Percentiles rank a stretch among this genome's conserved stretches.
Conservation (phyloP, 2,329 filamentous ascomycete genomes). For the Ilyonectria mors-panacis region DNA sequence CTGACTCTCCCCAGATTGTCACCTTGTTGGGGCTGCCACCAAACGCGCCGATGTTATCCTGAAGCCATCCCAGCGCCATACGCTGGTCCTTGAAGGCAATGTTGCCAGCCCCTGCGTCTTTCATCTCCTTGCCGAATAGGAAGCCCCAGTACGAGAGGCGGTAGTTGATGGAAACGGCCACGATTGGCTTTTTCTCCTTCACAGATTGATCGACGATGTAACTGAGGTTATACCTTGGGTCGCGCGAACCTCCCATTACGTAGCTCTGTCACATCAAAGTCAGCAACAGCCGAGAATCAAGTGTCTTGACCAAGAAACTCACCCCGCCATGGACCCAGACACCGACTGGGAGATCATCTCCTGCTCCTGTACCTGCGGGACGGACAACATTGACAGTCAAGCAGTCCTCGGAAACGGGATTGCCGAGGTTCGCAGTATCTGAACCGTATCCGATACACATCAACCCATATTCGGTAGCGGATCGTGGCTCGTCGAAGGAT, state of each 20-base stretch:
- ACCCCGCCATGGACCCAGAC: constrained; percentile 71
- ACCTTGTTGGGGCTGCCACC: constrained; percentile 63
- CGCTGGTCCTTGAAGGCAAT: constrained; percentile 66
- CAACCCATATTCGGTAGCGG: constrained; percentile 63
- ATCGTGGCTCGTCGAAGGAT: constrained; percentile 57
- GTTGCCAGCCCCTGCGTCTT: constrained; percentile 62
- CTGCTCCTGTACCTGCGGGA: constrained; percentile 44
- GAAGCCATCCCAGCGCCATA: constrained; percentile 64
- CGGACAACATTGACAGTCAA: constrained; percentile 47
- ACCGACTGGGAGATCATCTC: constrained; percentile 66
- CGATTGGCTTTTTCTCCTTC: constrained; percentile 62
- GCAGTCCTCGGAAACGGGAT: constrained; percentile 45
- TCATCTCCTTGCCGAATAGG: constrained; percentile 60
- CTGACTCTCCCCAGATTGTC: constrained; percentile 69
- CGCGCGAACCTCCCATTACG: constrained; percentile 42
- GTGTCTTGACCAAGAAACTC: constrained; percentile 15
- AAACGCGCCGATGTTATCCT: constrained; percentile 65
- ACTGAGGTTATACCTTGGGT: constrained; percentile 71
- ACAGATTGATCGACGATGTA: constrained; percentile 68
- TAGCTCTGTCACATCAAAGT: constrained; percentile 40
- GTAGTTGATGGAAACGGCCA: constrained; percentile 67
- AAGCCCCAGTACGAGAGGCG: constrained; percentile 68
- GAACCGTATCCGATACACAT: constrained; percentile 67
- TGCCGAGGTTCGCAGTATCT: constrained; percentile 44
- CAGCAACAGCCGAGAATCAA: constrained; percentile 10